phyloP scores from a whole-genome alignment of 2,329 filamentous ascomycete genomes.

The Penicillium sclerotiorum region DNA sequence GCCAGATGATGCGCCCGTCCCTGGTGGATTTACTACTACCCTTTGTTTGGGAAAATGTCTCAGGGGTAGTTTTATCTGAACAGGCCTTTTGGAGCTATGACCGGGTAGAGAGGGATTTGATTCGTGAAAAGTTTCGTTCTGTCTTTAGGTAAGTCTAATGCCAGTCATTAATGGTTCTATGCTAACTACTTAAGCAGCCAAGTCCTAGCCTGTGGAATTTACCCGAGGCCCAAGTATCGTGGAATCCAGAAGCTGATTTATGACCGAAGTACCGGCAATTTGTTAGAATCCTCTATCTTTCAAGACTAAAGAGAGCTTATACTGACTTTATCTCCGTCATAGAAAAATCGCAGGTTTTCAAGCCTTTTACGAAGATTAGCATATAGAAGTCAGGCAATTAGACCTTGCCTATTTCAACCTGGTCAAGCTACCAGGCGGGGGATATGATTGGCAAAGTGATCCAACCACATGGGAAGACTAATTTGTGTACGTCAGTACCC shows the following conservation, averaged over 20 bases:
- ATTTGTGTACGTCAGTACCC: not conserved
- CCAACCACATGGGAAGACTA: not conserved
- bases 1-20: conserved; percentile 1
- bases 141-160: not conserved
- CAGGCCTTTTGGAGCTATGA: not conserved
- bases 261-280: not conserved
- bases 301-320: not conserved
- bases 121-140: not conserved
- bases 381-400: not conserved
- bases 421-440: not conserved
- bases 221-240: not conserved
- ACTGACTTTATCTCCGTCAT: not conserved
- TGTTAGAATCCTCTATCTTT: not conserved
- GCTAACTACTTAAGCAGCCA: not conserved
- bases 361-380: not conserved
- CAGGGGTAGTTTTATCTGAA: not conserved
- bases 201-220: not conserved
- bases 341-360: not conserved
- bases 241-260: not conserved
- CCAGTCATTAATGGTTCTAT: not conserved
- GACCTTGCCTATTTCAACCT: not conserved
- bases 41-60: not conserved
- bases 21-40: not conserved
- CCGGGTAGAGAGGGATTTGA: not conserved
- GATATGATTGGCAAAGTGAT: not conserved